Evolutionary conservation across 2,329 filamentous ascomycete genomes (phyloP), one percentile per base, ranked within the genome.

Genomic region (Dichotomopilus funicola): DNA sequence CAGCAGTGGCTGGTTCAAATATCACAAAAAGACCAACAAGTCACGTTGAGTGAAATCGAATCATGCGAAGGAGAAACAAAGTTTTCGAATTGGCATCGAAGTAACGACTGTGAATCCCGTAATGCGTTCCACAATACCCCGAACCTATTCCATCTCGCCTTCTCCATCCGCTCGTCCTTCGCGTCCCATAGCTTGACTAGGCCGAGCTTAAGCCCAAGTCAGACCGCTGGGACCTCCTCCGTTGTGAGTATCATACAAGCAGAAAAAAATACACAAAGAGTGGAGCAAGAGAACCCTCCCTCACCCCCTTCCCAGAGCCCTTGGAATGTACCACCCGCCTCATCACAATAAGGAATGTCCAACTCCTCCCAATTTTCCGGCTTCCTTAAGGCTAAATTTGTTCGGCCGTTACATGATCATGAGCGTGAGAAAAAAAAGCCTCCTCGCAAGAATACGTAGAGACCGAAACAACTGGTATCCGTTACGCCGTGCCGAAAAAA

Each of bases 231-330:
- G 6, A 44, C 11, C 11, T 12, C 45, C n/a, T 27, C 19, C 19
- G 19, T 27, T 27, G 19, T 27, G 19, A 27, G 46, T 56, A 59
- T 59, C 44, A 51, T 62, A 60, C 60, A 60, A 34, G 31, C 19
- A 27, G 19, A 27, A 27, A 27, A 27, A 27, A 27, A 54, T 43
- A 36, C 58, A 59, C 56, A 62, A 57, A 53, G 60, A 61, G 60
- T 55, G 59, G 55, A 61, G 59, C 41, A 6, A 33, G 55, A 47
- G 46, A 51, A 37, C 6, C 41, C 43, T 36, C 48, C 56, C 50
- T 47, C 56, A 36, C 34, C 51, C 11, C 13, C 13, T 51, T 3
- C 35, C 31, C 27, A 10, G 10, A 41, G 42, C 27, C 38, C n/a
- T 19, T 36, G 34, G 11, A 12, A 19, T 31, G 40, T 46, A 19